Evolutionary conservation across 2,329 filamentous ascomycete genomes (phyloP), one percentile per base, ranked within the genome.

Genomic region (Pestalotiopsis sp.): DNA sequence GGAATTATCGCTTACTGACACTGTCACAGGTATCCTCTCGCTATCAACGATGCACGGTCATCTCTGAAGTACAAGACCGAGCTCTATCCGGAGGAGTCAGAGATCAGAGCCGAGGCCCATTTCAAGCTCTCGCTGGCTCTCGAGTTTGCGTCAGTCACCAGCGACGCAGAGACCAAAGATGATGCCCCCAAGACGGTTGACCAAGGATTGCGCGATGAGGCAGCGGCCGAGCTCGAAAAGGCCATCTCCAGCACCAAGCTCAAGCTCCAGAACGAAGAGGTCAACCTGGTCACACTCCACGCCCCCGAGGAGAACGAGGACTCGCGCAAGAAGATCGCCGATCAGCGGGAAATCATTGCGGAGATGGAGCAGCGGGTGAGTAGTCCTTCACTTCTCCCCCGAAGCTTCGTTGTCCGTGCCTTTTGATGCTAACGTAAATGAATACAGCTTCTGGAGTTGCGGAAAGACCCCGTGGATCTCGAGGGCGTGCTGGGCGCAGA

Each of bases 111-210:
- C 57, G 96, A 99, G 83, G 95, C 93, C 17, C 94, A 99, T 83
- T 99, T 93, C 85, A 98, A 98, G 82, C 90, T 99, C 31, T 97
- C 95, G 0, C 88, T 99, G 17, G 96, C 96, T 0, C 87, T 99
- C 36, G 96, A 99, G 78, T 98, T 98, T 74, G 93, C 93, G 3
- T 96, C 94, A 0, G 89, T 96, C 60, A 93, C 91, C 5, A 85
- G 88, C 1, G 81, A 85, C 13, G 87, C 87, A 17, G 85, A 87
- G 59, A 79, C 76, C 25, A 82, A 84, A 4, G 81, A 70, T 65
- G 82, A 84, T 3, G 81, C 70, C 65, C 74, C 69, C 72, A 88
- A 81, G 81, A 84, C 81, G 70, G 84, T 94, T 67, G 91, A 94
- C 77, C 90, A 93, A 79, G 83, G 81, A 14, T 83, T 94, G 75